phyloP scores from a whole-genome alignment of 192 early-diverging fungal species.

The Diversispora epigaea region DNA sequence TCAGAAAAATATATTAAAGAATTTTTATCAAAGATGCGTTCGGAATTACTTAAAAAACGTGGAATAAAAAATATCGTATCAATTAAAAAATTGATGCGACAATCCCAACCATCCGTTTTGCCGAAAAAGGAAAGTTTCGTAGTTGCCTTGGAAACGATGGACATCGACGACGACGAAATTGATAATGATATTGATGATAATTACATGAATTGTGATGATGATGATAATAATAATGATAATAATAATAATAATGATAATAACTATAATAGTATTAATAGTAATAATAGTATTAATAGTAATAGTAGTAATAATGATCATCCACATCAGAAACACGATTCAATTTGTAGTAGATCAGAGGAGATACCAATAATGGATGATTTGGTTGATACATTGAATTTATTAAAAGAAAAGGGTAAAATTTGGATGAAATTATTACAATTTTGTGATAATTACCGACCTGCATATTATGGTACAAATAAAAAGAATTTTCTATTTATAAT shows the following conservation, averaged over 20 bases:
- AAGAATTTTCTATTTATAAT: neutral
- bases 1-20: conserved; percentile 2
- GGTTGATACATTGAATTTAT: conserved; percentile 34
- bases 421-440: conserved; percentile 71
- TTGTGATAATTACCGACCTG: conserved; percentile 65
- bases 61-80: neutral
- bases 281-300: too few species aligned
- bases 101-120: neutral
- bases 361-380: conserved; percentile 33
- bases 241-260: neutral
- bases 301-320: too few species aligned
- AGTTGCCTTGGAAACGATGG: neutral
- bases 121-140: neutral
- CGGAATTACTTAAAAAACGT: conserved; percentile 3
- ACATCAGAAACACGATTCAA: too few species aligned
- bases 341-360: conserved; percentile 31
- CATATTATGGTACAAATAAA: conserved; percentile 63
- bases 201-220: too few species aligned
- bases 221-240: conserved; percentile 30
- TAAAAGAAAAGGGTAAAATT: conserved; percentile 40
- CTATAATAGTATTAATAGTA: too few species aligned
- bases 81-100: neutral
- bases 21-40: neutral
- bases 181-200: conserved; percentile 11
- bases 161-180: conserved; percentile 27